Percentiles rank a stretch among this genome's conserved stretches.
Conservation (phyloP, 2,329 filamentous ascomycete species). For the Alternaria gansuensis region DNA sequence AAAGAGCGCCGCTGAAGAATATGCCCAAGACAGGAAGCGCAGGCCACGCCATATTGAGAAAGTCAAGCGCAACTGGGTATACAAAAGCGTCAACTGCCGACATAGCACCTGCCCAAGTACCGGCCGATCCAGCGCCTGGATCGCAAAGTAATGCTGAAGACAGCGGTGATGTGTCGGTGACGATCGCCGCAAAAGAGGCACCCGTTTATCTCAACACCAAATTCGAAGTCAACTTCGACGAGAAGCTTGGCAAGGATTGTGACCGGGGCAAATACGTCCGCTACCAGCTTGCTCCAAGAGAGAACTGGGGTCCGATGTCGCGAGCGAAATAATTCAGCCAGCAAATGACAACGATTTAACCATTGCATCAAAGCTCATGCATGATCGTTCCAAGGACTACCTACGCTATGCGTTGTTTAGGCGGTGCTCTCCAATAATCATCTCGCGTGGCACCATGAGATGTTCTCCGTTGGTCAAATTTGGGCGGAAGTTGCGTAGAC, state of each 20-base stretch:
- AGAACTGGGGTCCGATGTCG: slow-evolving; percentile 91
- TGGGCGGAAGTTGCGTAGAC: slow-evolving; percentile 11
- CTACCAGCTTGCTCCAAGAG: slow-evolving; percentile 88
- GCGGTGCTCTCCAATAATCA: slow-evolving; percentile 7
- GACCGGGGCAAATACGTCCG: slow-evolving; percentile 74
- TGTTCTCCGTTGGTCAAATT: slow-evolving; percentile 8
- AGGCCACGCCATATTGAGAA: slow-evolving; percentile 69
- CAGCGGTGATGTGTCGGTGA: slow-evolving; percentile 10
- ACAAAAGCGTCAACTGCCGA: slow-evolving; percentile 12
- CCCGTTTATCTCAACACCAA: slow-evolving; percentile 47
- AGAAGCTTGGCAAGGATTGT: slow-evolving; percentile 75
- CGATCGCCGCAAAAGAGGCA: slow-evolving; percentile 7
- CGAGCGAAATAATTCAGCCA: slow-evolving; percentile 54
- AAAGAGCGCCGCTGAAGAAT: slow-evolving; percentile 79
- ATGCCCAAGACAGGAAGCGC: slow-evolving; percentile 74
- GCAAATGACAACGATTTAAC: slow-evolving; percentile 5
- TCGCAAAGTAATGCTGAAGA: slow-evolving; percentile 17
- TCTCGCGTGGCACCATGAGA: slow-evolving; percentile 8
- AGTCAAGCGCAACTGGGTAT: slow-evolving; percentile 32
- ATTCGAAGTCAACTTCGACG: slow-evolving; percentile 78
- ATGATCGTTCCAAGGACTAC: not conserved
- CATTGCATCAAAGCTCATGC: not conserved
- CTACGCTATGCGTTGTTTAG: not conserved
- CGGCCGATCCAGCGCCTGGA: slow-evolving; percentile 9
- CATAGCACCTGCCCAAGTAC: slow-evolving; percentile 11